Evolutionary conservation across 2,329 filamentous ascomycete species (phyloP), one percentile per base, ranked within the genome.

Genomic region (Nemania serpens): DNA sequence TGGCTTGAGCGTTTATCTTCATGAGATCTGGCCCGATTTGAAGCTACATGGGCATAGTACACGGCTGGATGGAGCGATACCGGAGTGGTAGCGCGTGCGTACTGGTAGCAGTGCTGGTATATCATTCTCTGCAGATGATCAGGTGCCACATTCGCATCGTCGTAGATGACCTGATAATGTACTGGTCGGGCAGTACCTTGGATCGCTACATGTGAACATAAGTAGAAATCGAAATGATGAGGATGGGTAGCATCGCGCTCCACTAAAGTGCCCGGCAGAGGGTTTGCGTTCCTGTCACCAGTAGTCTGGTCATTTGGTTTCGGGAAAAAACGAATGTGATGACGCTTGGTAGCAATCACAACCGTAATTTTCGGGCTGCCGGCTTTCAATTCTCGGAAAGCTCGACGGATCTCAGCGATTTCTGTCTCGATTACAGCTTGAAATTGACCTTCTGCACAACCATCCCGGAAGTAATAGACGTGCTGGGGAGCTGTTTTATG

Each of bases 51-150:
- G 0, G 96, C 93, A 69, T 99, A 99, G 82, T 99, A 99, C 0
- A 98, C 89, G 0, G 95, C 93, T 0, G 95, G 95, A 66, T 88
- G 91, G 0, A 95, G 77, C 0, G 93, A 97, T 0, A 99, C 93
- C 0, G 95, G 92, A 0, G 94, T 98, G 0, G 93, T 98, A 0
- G 93, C 95, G 15, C 95, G 87, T 57, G 90, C 88, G 71, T 97
- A 99, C 58, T 96, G 92, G 75, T 97, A 99, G 46, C 90, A 96
- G 65, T 97, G 93, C 67, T 97, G 90, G 70, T 98, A 98, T 20
- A 98, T 89, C 84, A 98, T 90, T 58, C 88, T 88, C 70, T 97
- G 91, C 0, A 99, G 80, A 2, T 88, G 82, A 43, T 91, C 87
- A 0, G 88, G 81, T 0, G 81, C 75, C 69, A 91, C 83, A 1